Percentiles rank a stretch among this genome's conserved stretches.
These are phyloP conservation scores for Russula ochroleuca DNA, from an alignment of 768 basidiomycete species.

Conservation along the genomic window DNA sequence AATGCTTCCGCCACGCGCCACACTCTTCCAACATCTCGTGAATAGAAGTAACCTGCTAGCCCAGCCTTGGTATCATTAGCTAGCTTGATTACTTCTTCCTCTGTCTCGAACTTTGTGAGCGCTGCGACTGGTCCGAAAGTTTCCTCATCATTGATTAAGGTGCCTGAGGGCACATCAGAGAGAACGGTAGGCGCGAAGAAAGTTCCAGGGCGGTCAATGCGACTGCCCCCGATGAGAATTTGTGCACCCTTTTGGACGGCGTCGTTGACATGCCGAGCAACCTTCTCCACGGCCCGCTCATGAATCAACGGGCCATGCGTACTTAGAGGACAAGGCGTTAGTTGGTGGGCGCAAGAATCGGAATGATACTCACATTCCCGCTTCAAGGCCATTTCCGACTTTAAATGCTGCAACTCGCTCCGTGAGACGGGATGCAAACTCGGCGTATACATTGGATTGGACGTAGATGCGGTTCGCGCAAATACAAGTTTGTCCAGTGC, in stretches of 20 bases:
- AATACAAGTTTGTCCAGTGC: constrained; percentile 78
- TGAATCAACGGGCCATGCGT: constrained; percentile 98
- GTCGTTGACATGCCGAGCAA: constrained; percentile 79
- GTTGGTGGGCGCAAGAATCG: neutral
- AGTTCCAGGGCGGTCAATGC: constrained; percentile 49
- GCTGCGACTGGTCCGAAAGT: constrained; percentile 94
- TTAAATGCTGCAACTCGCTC: constrained; percentile 81
- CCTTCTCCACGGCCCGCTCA: constrained; percentile 78
- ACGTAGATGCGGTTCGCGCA: constrained; percentile 92
- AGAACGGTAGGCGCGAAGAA: constrained; percentile 91
- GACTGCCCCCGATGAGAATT: constrained; percentile 84
- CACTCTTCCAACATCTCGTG: constrained; percentile 77
- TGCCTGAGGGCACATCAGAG: constrained; percentile 68
- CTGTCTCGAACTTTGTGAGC: constrained; percentile 85
- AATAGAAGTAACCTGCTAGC: constrained; percentile 93
- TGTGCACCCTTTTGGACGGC: constrained; percentile 83
- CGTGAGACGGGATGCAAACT: constrained; percentile 83
- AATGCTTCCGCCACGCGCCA: constrained; percentile 94
- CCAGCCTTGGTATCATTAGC: constrained; percentile 85
- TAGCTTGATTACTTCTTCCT: constrained; percentile 83
- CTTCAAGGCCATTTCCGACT: constrained; percentile 82
- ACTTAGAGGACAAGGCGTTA: constrained; percentile 36
- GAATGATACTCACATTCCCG: constrained; percentile 53
- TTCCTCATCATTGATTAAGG: constrained; percentile 73
- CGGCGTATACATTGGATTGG: constrained; percentile 85